phyloP scores from a whole-genome alignment of 1,139 yeast species.

The Yamadazyma songkhlaensis region DNA sequence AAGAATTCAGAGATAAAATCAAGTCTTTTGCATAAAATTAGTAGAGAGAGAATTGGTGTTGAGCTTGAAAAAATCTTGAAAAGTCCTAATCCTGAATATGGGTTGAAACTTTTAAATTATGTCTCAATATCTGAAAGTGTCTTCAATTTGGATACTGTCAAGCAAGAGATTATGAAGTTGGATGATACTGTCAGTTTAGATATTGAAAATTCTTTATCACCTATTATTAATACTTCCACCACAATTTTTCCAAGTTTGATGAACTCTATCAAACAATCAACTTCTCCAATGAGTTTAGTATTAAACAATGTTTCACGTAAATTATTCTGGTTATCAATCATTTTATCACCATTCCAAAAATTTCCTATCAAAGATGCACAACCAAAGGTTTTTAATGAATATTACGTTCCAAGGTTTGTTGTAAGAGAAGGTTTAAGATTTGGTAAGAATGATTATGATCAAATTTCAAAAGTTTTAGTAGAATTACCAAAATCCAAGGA shows the following conservation, averaged over 20 bases:
- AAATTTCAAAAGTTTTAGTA: constrained; percentile 39
- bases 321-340: constrained; percentile 46
- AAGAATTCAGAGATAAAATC: constrained; percentile 50
- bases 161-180: constrained; percentile 2
- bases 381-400: constrained; percentile 4
- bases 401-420: constrained; percentile 35
- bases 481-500: constrained; percentile 15
- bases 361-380: constrained; percentile 35
- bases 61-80: constrained; percentile 74
- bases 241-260: constrained; percentile 3
- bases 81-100: constrained; percentile 64
- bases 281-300: background rate
- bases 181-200: background rate
- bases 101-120: constrained; percentile 55
- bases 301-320: constrained; percentile 16
- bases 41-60: constrained; percentile 86
- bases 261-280: background rate
- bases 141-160: constrained; percentile 41
- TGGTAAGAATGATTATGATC: constrained; percentile 55
- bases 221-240: constrained; percentile 3
- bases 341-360: constrained; percentile 49
- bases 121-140: constrained; percentile 58
- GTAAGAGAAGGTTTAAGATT: constrained; percentile 71
- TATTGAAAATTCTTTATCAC: constrained; percentile 1
- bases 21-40: constrained; percentile 69